Conservation (phyloP, 2,329 filamentous ascomycete genomes). For the Colletotrichum melonis region DNA sequence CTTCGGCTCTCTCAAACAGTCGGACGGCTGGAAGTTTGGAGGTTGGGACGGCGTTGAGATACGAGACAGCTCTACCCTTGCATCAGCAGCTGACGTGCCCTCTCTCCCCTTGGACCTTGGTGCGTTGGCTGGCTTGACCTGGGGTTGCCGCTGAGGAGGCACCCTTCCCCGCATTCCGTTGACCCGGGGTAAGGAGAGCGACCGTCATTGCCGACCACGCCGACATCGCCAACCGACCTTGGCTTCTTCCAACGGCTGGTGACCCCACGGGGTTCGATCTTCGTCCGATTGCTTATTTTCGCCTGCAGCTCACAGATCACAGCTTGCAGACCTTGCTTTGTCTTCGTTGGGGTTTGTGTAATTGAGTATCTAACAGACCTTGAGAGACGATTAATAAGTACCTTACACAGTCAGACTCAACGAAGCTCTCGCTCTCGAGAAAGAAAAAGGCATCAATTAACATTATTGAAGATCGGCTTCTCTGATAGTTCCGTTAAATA, state of each 20-base stretch:
- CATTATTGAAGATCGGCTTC: not conserved
- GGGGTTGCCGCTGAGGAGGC: constrained; percentile 4
- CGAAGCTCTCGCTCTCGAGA: no score
- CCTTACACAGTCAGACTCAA: no score
- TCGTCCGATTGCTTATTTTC: not conserved
- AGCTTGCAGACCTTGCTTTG: no score
- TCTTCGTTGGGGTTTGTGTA: not conserved
- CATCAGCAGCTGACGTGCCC: constrained; percentile 26
- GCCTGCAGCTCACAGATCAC: no score
- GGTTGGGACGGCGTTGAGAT: not conserved
- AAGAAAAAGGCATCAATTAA: not conserved
- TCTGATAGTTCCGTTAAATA: not conserved
- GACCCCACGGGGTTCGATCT: not conserved
- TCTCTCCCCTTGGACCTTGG: not conserved
- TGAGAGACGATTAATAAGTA: not conserved
- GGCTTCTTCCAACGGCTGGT: constrained; percentile 13
- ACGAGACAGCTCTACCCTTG: not conserved
- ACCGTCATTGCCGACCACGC: constrained; percentile 25
- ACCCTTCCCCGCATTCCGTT: constrained; percentile 40
- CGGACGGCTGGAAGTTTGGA: constrained; percentile 14
- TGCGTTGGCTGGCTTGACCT: not conserved
- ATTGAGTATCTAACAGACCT: not conserved
- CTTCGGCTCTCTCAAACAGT: constrained; percentile 6
- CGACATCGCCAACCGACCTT: constrained; percentile 22
- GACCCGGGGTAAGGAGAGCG: constrained; percentile 28